Conservation (phyloP, 108 stramenopile species). For the Cyclotella sp. region DNA sequence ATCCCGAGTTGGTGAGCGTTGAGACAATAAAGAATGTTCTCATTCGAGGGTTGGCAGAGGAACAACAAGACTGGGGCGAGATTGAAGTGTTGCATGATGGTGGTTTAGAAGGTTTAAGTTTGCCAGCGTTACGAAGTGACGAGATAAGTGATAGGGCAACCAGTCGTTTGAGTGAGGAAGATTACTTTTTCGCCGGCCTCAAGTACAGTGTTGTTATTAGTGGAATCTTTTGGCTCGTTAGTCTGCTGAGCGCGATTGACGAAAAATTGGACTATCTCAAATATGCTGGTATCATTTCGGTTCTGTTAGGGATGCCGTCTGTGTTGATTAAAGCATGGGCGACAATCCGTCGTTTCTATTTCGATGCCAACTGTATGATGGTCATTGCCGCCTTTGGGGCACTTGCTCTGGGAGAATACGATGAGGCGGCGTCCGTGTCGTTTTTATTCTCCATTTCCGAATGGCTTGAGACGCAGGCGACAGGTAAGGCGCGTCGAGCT, state of each 20-base stretch:
- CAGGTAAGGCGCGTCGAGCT: slow-evolving; percentile 74
- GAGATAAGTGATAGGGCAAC: slow-evolving; percentile 8
- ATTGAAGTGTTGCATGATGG: slow-evolving; percentile 69
- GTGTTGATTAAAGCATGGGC: slow-evolving; percentile 74
- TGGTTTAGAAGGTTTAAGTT: slow-evolving; percentile 45
- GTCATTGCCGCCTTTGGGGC: slow-evolving; percentile 86
- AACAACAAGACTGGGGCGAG: slow-evolving; percentile 22
- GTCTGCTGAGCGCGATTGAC: slow-evolving; percentile 60
- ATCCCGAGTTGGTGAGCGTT: slow-evolving; percentile 57
- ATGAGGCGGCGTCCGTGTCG: slow-evolving; percentile 88
- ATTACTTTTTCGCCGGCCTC: slow-evolving; percentile 33
- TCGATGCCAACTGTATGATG: slow-evolving; percentile 95
- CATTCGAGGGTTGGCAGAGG: slow-evolving; percentile 31
- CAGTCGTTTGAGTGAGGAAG: slow-evolving; percentile 14
- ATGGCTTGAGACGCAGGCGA: slow-evolving; percentile 79
- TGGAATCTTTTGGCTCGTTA: slow-evolving; percentile 80
- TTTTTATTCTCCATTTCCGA: slow-evolving; percentile 88
- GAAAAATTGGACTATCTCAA: slow-evolving; percentile 57
- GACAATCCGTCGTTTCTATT: slow-evolving; percentile 67
- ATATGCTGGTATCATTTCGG: slow-evolving; percentile 74
- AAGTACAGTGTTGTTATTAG: slow-evolving; percentile 61
- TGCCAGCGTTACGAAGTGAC: slow-evolving; percentile 58
- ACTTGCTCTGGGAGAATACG: slow-evolving; percentile 72
- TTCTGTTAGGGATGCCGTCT: slow-evolving; percentile 83
- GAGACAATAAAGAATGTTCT: slow-evolving; percentile 40